phyloP scores from a whole-genome alignment of 495 filamentous ascomycete species.

The Penicillium roqueforti region DNA sequence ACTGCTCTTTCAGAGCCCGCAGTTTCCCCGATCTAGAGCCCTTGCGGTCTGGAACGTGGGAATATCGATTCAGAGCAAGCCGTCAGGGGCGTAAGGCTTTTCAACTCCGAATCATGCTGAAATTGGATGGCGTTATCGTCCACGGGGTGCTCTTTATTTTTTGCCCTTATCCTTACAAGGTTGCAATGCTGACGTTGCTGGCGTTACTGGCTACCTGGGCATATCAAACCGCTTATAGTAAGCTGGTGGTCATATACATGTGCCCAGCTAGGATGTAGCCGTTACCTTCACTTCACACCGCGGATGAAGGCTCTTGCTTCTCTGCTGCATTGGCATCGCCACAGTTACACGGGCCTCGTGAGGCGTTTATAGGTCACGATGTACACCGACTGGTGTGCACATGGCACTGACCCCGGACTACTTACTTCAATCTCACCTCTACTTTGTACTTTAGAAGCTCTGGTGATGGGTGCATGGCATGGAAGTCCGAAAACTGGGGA shows the following conservation, averaged over 20 bases:
- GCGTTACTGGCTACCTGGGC: neutral
- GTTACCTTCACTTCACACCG: neutral
- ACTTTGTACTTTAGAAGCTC: neutral
- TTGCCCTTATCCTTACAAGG: neutral
- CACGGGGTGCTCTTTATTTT: neutral
- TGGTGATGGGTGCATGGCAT: neutral
- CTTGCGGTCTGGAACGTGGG: slow-evolving; percentile 9
- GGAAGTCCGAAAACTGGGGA: neutral
- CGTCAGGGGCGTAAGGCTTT: neutral
- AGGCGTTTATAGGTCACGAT: neutral
- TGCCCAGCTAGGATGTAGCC: neutral
- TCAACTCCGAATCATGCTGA: too few relatives aligned
- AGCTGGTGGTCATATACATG: neutral
- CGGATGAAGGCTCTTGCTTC: neutral
- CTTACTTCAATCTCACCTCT: neutral
- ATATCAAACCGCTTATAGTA: neutral
- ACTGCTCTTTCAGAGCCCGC: neutral
- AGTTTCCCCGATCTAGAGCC: neutral
- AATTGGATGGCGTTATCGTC: neutral
- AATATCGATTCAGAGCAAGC: neutral
- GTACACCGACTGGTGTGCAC: slow-evolving; percentile 9
- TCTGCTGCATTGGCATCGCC: neutral
- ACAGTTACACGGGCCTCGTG: slow-evolving; percentile 3
- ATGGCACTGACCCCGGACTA: slow-evolving; percentile 6
- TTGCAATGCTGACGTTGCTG: neutral